Percentiles rank a stretch among this genome's conserved stretches.
Evolutionary conservation across 140 eudicot genomes (phyloP).

Genomic region (Ambrosia hybrid): DNA sequence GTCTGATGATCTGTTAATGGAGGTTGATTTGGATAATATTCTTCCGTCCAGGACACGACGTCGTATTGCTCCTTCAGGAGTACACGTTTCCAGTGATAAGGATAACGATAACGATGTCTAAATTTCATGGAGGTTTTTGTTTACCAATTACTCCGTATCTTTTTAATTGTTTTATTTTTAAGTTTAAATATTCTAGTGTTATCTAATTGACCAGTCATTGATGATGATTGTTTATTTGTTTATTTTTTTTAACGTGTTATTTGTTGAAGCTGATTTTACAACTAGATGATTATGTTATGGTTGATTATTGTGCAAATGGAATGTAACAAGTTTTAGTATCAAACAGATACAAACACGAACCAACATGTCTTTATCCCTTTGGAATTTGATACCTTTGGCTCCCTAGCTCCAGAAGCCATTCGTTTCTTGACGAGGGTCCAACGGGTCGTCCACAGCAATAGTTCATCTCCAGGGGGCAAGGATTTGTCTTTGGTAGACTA

Average conservation of each 20-base stretch:
- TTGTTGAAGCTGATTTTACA: too few species aligned
- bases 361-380: too few species aligned
- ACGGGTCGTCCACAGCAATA: too few species aligned
- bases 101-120: constrained; percentile 19
- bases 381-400: too few species aligned
- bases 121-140: constrained; percentile 8
- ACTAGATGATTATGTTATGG: neutral
- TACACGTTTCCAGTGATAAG: constrained; percentile 35
- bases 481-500: too few species aligned
- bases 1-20: constrained; percentile 88
- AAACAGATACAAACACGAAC: too few species aligned
- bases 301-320: neutral
- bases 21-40: constrained; percentile 90
- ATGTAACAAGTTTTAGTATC: neutral
- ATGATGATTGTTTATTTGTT: neutral
- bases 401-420: too few species aligned
- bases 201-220: constrained; percentile 7
- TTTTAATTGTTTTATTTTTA: neutral
- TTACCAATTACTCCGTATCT: neutral
- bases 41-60: constrained; percentile 91
- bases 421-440: too few species aligned
- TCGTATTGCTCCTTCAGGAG: constrained; percentile 44
- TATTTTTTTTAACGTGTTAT: too few species aligned
- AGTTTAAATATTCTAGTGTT: neutral
- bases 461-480: too few species aligned